Evolutionary conservation across 2,329 filamentous ascomycete genomes (phyloP), one percentile per base, ranked within the genome.

Genomic region (Monosporascus sp.): DNA sequence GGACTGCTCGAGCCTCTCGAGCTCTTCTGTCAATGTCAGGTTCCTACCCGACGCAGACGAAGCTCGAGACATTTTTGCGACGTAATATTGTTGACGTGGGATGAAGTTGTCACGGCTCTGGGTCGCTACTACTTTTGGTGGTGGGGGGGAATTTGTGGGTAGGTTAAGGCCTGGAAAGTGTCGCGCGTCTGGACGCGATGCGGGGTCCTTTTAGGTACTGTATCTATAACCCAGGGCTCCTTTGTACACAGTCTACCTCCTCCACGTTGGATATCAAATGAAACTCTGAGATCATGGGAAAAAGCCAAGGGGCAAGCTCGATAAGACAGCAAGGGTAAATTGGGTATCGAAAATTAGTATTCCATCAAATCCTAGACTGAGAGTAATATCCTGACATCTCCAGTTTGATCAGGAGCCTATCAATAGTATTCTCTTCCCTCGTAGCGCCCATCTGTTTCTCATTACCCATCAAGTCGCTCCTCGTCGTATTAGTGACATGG

Each of bases 1-100:
- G 22, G 90, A 95, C 70, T 99, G 94, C 70, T 99, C 94, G 4
- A 99, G 77, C 70, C 88, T 92, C 74, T 99, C 94, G 50, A 99
- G 79, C 77, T 99, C 94, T 69, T 99, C 94, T 0, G 93, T 96
- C 55, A 97, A 78, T 5, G 90, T 90, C 55, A 97, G 76, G 48
- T 74, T 79, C 56, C 82, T 72, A 31, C 69, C 74, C 43, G 77
- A 70, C 2, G 80, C 73, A 25, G 71, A 66, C 44, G 72, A 73
- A 20, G 76, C 71, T 52, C 75, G 75, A 60, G 80, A 76, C 80
- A 83, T 83, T 47, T 51, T 52, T 45, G 50, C 22, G 50, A 52
- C 46, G 17, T 45, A 47, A 45, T 51, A 41, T 57, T 58, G 53
- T 53, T 46, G 14, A 50, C 44, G 37, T 31, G 36, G 37, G 54